Percentiles rank a stretch among this genome's conserved stretches.
These are phyloP conservation scores for Citrullus colocynthis DNA, from an alignment of 306 rosid genomes.

Conservation along the genomic window DNA sequence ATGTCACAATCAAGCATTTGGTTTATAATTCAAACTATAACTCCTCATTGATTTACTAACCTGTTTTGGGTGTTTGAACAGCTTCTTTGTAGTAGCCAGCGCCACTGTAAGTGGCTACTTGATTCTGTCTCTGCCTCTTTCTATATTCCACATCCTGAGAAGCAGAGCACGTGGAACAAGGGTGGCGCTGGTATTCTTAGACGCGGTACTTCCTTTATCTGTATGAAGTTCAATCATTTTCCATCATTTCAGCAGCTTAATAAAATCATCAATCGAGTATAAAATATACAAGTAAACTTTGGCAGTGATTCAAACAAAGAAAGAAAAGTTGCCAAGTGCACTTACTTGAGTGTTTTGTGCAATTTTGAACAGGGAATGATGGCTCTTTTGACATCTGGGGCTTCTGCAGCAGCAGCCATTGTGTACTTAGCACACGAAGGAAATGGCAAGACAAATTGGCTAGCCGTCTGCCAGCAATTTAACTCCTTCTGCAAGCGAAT, in stretches of 20 bases:
- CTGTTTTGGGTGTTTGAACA: constrained; percentile 4
- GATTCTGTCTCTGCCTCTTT: constrained; percentile 26
- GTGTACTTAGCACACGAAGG: constrained; percentile 48
- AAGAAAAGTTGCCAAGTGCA: not conserved
- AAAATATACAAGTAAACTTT: not conserved
- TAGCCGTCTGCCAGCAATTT: constrained; percentile 48
- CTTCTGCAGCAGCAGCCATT: constrained; percentile 45
- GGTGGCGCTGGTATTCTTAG: constrained; percentile 24
- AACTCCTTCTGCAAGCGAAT: constrained; percentile 49
- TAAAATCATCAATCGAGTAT: not conserved
- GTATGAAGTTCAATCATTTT: not conserved
- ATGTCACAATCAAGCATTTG: constrained; percentile 2
- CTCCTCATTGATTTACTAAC: not conserved
- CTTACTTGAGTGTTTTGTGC: not conserved
- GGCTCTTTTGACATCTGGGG: constrained; percentile 27
- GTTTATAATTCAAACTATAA: not conserved
- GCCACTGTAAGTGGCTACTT: constrained; percentile 27
- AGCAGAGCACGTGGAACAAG: constrained; percentile 23
- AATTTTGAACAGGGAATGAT: constrained; percentile 27
- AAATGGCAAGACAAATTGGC: constrained; percentile 36
- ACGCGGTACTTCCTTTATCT: constrained; percentile 21
- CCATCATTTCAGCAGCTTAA: not conserved
- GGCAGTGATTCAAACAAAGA: not conserved
- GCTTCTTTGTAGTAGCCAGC: constrained; percentile 31
- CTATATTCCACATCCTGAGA: constrained; percentile 33